A percentile compares a stretch with the other conserved stretches of the same genome.
These are phyloP conservation scores for Trametes cinnabarina DNA, from an alignment of 768 basidiomycete species.

Conservation along the genomic window DNA sequence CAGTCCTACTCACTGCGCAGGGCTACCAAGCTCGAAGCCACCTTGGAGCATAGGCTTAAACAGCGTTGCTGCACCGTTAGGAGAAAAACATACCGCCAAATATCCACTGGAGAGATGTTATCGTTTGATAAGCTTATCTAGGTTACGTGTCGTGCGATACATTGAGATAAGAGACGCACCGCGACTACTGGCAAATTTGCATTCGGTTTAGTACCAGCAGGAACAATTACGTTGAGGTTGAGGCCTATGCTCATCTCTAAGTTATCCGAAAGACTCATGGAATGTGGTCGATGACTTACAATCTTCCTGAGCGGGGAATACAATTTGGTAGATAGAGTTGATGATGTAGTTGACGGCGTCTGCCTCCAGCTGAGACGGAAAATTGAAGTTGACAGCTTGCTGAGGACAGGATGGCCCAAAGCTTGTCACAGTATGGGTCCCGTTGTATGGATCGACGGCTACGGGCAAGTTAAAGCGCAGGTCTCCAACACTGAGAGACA, in stretches of 20 bases:
- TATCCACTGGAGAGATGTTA: slow-evolving; percentile 28
- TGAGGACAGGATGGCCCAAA: slow-evolving; percentile 44
- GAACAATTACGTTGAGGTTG: slow-evolving; percentile 28
- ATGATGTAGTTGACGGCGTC: slow-evolving; percentile 24
- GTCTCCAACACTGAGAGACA: slow-evolving; percentile 18
- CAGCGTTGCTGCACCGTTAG: not conserved
- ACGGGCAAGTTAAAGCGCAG: slow-evolving; percentile 25
- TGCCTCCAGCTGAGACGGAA: slow-evolving; percentile 14
- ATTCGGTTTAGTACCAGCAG: slow-evolving; percentile 10
- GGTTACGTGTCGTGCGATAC: too few species aligned
- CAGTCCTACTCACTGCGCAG: slow-evolving; percentile 2
- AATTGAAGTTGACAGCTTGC: slow-evolving; percentile 26
- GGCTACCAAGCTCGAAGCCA: slow-evolving; percentile 43
- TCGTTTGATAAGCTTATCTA: not conserved
- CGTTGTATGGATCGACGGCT: slow-evolving; percentile 30
- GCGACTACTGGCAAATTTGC: slow-evolving; percentile 21
- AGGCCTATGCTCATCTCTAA: slow-evolving; percentile 17
- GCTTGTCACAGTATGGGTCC: slow-evolving; percentile 34
- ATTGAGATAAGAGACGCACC: not conserved
- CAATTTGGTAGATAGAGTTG: slow-evolving; percentile 5
- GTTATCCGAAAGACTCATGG: not conserved
- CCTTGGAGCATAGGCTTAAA: slow-evolving; percentile 23
- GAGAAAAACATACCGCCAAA: slow-evolving; percentile 21
- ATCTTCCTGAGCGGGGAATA: slow-evolving; percentile 14
- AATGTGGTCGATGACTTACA: not conserved